Base-by-base conservation (phyloP, 2,329 filamentous ascomycete species). In the Penicillium psychrosexuale region DNA sequence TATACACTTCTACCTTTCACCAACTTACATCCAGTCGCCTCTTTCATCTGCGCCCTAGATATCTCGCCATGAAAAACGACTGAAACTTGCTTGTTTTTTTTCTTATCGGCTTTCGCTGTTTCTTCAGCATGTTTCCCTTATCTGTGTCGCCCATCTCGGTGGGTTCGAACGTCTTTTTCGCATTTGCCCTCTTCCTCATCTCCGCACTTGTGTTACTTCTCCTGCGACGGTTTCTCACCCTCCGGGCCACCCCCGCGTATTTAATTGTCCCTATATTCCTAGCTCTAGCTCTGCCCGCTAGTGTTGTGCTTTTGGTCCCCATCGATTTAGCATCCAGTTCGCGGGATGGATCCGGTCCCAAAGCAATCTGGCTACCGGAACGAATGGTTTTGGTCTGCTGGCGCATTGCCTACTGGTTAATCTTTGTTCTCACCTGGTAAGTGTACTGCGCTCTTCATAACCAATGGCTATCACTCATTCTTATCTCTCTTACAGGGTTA, bases 381-480 rank as follows among this genome's bases (percentile, higher is more conserved):
- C 79, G 86, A 47, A 82, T 92, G 28, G 80, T 97, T 46, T 79
- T 95, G 67, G 90, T 97, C 24, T 88, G 88, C 55, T 99, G 94
- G 94, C 84, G 93, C 69, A 93, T 99, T 61, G 88, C 89, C 19
- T 99, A 99, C 76, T 99, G 94, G 94, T 80, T 99, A 52, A 97
- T 93, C 0, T 99, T 99, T 75, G 85, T 87, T 47, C 77, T 99
- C 68, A 97, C 93, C 53, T 99, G 94, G 94, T 93, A 78, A 47
- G 80, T 64, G 40, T 43, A 31, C 30, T 44, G 12, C 39, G 19
- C 22, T 39, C 19, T 15, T 40, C 22, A 1, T 30, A n/a, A 22
- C 22, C 31, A 39, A 43, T n/a, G 34, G 34, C n/a, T 24, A 44
- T 56, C 58, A 31, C 61, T 51, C 15, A 49, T 55, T 19, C 31